Conservation (phyloP, 1,139 yeast genomes). For the Zygosaccharomyces pseudobailii region DNA sequence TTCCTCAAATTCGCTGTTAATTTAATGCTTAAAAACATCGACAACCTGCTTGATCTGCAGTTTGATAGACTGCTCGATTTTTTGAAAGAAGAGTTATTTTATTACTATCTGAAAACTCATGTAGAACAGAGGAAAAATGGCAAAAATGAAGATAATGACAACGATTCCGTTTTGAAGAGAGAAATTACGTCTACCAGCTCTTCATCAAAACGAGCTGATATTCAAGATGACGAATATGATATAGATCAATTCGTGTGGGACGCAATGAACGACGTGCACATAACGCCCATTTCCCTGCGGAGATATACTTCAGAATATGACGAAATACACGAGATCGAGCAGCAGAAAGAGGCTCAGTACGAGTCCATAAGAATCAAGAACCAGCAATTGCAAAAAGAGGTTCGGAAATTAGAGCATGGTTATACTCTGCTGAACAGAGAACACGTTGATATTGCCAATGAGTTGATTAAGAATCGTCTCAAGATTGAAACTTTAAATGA, state of each 20-base stretch:
- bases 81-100: constrained; percentile 74
- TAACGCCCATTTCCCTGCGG: constrained; percentile 65
- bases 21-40: constrained; percentile 63
- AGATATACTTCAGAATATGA: constrained; percentile 71
- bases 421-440: constrained; percentile 70
- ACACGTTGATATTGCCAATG: constrained; percentile 74
- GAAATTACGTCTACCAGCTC: constrained; percentile 9
- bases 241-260: constrained; percentile 74
- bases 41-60: constrained; percentile 51
- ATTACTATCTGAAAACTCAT: constrained; percentile 45
- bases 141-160: constrained; percentile 7
- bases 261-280: constrained; percentile 59
- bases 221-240: constrained; percentile 41
- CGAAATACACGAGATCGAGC: constrained; percentile 66
- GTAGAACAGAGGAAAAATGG: constrained; percentile 23
- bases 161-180: constrained; percentile 15
- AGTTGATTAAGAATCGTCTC: constrained; percentile 58
- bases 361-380: constrained; percentile 60
- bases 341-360: constrained; percentile 63
- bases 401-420: constrained; percentile 67
- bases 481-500: constrained; percentile 61
- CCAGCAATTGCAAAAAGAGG: constrained; percentile 68
- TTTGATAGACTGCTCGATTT: constrained; percentile 74
- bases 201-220: constrained; percentile 5
- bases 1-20: constrained; percentile 76